Evolutionary conservation across 2,329 filamentous ascomycete species (phyloP), one percentile per base, ranked within the genome.

Genomic region (Apiospora koreana): DNA sequence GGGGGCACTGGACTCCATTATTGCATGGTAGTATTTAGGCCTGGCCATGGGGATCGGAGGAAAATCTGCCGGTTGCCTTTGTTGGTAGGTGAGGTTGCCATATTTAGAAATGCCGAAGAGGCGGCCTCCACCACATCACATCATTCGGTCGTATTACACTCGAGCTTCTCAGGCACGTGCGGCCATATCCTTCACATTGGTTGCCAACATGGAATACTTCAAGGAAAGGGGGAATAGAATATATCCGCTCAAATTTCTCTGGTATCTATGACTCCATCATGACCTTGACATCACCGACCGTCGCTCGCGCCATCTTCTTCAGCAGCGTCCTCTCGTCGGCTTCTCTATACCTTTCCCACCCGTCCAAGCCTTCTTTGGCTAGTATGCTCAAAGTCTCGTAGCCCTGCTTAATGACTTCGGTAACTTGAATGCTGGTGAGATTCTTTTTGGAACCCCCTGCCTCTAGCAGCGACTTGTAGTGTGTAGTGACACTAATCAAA

Each of bases 321-420:
- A 99, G 81, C 75, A 96, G 84, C 7, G 87, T 88, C 82, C 94
- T 92, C 84, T 94, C 92, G 74, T 97, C 94, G 2, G 92, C 93
- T 83, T 98, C 96, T 18, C 95, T 86, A 80, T 93, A 98, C 78
- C 87, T 89, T 74, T 94, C 93, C 93, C 94, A 97, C 46, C 91
- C 89, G 79, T 95, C 95, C 74, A 97, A 80, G 0, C 93, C 95
- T 78, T 97, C 95, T 76, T 92, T 94, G 0, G 94, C 91, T 81
- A 97, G 93, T 69, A 99, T 97, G 73, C 93, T 95, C 76, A 99
- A 82, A 45, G 95, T 97, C 81, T 98, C 95, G 78, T 98, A 98
- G 0, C 96, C 96, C 80, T 97, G 93, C 83, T 97, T 97, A 81
- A 99, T 98, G 38, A 98, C 93, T 74, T 93, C 92, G 54, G 92